phyloP scores from a whole-genome alignment of 106 monocot genomes.

The Platanthera zijinensis region DNA sequence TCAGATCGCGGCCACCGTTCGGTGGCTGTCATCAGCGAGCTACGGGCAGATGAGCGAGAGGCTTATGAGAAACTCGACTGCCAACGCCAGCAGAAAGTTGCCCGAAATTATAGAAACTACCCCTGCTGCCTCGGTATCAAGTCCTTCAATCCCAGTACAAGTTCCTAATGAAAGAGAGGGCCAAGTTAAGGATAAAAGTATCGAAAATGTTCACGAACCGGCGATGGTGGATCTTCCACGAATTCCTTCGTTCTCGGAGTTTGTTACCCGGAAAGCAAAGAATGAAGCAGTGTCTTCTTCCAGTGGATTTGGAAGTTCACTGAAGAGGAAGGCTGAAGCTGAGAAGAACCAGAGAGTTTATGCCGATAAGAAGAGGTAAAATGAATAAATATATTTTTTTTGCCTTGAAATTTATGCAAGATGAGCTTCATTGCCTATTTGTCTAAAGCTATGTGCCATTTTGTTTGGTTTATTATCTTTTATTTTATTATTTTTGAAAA shows the following conservation, averaged over 20 bases:
- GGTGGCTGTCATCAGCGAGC: slow-evolving; percentile 67
- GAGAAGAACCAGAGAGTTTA: background rate
- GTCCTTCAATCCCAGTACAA: background rate
- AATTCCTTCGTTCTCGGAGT: slow-evolving; percentile 63
- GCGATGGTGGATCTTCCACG: slow-evolving; percentile 32
- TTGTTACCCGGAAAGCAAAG: slow-evolving; percentile 33
- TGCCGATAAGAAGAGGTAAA: slow-evolving; percentile 15
- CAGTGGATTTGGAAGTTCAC: background rate
- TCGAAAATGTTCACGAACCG: background rate
- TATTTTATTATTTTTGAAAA: too few relatives aligned
- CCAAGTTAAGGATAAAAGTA: background rate
- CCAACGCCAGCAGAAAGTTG: background rate
- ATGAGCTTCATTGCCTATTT: too few relatives aligned
- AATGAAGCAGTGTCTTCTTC: background rate
- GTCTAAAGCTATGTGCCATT: too few relatives aligned
- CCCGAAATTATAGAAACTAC: slow-evolving; percentile 1
- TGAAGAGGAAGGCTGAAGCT: slow-evolving; percentile 6
- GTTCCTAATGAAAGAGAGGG: background rate
- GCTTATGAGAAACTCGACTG: slow-evolving; percentile 13
- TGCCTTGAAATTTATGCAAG: too few relatives aligned
- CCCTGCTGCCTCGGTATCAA: background rate
- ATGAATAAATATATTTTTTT: slow-evolving; percentile 10
- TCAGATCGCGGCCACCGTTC: slow-evolving; percentile 63
- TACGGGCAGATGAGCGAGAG: slow-evolving; percentile 43
- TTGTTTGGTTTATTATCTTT: too few relatives aligned